Base-by-base conservation (phyloP, 164 flowering plant species). In the Nelumbo lutea region DNA sequence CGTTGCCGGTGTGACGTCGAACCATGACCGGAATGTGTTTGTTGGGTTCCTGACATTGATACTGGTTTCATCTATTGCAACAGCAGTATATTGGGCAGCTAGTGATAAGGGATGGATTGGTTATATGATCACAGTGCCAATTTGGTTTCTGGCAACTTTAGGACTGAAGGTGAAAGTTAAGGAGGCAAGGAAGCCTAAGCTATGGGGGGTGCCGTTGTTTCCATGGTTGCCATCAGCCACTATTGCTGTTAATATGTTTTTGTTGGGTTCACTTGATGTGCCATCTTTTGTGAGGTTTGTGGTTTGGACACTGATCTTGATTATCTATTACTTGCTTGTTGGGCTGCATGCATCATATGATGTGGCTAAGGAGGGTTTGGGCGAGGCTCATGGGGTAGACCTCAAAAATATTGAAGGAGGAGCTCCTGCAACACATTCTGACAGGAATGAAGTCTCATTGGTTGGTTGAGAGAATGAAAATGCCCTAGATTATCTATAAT, bases 161-260 rank as follows among this genome's bases (percentile, higher is more conserved):
- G 80, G 73, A 15, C 69, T 80, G 6, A 43, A 72, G 15, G 2
- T 72, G 45, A 40, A 46, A 8, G 69, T 80, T 45, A 65, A 62
- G n/a, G 15, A 75, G 38, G 83, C 79, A 39, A 70, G 66, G 68
- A 61, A 64, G 15, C 79, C 83, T 0, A 73, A 75, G 50, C 2
- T 75, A 5, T 80, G 80, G 83, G 83, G 83, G 7, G 79, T 65
- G 10, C 80, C 83, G 6, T 60, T 75, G n/a, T 41, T 77, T 6
- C 83, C 83, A 6, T 80, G 83, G 83, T 4, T 80, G 61, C 80
- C 80, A 43, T 77, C 83, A 4, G 64, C 42, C 41, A 55, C 68
- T 57, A 75, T 80, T 6, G 79, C 77, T 42, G 61, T 75, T 38
- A 80, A 77, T 46, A 64, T 80, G 27, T 80, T 77, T 69, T 58